Evolutionary conservation across 164 flowering plant species (phyloP).

Genomic region (Vitis vinifera): ASM3070453v1 NC_081812.1:21064501-21065000

Average conservation of each 20-base stretch:
- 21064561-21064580: slow-evolving; percentile 19
- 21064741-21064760: slow-evolving; percentile 29
- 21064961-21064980: too few species aligned
- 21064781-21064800: slow-evolving; percentile 36
- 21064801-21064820: slow-evolving; percentile 32
- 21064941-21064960: too few species aligned
- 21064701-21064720: background rate
- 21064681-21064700: too few species aligned
- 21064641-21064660: background rate
- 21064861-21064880: slow-evolving; percentile 57
- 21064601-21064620: slow-evolving; percentile 17
- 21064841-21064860: slow-evolving; percentile 53
- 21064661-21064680: too few species aligned
- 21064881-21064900: background rate
- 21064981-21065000: background rate
- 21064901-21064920: background rate
- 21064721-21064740: background rate
- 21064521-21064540: slow-evolving; percentile 18
- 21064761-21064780: slow-evolving; percentile 38
- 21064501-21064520: slow-evolving; percentile 29
- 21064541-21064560: slow-evolving; percentile 10
- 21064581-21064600: slow-evolving; percentile 21
- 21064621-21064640: background rate
- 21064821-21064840: slow-evolving; percentile 38
- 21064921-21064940: background rate